Evolutionary conservation across 257 asterid species (phyloP), one percentile per base, ranked within the genome.

Genomic region (Gardenia jasminoides): DNA sequence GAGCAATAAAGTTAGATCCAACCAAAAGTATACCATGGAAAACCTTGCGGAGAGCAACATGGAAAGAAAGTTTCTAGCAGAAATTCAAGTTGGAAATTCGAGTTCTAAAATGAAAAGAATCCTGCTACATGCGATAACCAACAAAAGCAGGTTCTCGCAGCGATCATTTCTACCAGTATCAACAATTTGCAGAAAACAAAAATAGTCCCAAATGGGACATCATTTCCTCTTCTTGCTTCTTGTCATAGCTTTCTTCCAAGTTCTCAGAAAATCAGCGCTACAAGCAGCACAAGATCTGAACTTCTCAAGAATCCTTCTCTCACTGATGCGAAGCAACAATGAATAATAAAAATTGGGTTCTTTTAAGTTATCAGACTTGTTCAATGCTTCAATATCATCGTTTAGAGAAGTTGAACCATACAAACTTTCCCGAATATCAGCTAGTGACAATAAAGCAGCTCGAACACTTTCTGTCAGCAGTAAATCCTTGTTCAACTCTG

Each of bases 251-350:
- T 52, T 52, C 20, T 15, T 7, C 3, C 6, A 17, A 2, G 39
- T 2, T 64, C 15, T 33, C 22, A 16, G 80, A 50, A 26, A 39
- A 43, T 78, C 69, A 68, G 62, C 28, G 3, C 15, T 70, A 17
- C 62, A 19, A 52, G 83, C 80, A 67, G 92, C 94, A 82, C 80
- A 89, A 52, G 80, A 79, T 82, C 97, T 88, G 48, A 93, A 90
- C 77, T 87, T 94, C 67, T 86, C 84, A n/a, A 93, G 85, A 75
- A 93, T 93, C 81, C 80, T 93, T 88, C 98, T 94, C 88, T 93
- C 99, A 39, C 96, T 87, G 44, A 90, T 82, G 62, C 99, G 98
- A 66, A 94, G 90, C 88, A 83, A 74, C 88, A 88, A 78, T 22
- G 97, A 90, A 80, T 94, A 88, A 81, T 86, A 88, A 78, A 80